Evolutionary conservation across 2,329 filamentous ascomycete species (phyloP).

Genomic region (Triangularia setosa): DNA sequence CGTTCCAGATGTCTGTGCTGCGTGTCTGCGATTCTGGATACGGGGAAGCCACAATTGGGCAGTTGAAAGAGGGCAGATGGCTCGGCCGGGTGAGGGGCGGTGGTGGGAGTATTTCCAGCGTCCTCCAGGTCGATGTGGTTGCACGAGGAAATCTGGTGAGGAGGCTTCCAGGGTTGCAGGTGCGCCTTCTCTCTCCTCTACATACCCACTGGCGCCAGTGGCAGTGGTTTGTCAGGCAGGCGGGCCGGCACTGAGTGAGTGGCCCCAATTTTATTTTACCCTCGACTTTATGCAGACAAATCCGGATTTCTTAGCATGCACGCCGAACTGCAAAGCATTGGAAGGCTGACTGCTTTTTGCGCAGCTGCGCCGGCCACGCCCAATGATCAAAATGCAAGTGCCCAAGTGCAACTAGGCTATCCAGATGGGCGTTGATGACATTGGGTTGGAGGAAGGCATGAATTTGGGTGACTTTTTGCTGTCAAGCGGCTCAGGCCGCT

Average conservation of each 20-base stretch:
- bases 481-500: not conserved
- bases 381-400: conserved; percentile 1
- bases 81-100: conserved; percentile 11
- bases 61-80: conserved; percentile 17
- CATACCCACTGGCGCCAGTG: conserved; percentile 2
- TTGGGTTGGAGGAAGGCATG: conserved; percentile 1
- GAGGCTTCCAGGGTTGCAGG: conserved; percentile 14
- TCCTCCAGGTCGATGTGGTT: conserved; percentile 21
- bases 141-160: conserved; percentile 23
- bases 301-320: not conserved
- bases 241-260: not conserved
- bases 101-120: conserved; percentile 11
- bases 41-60: conserved; percentile 21
- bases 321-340: no score
- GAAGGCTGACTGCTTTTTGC: not conserved
- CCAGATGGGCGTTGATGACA: not conserved
- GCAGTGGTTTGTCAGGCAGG: not conserved
- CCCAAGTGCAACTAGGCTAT: conserved; percentile 6
- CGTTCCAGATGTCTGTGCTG: conserved; percentile 19
- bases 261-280: conserved; percentile 2
- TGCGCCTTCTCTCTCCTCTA: conserved; percentile 2
- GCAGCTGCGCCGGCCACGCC: not conserved
- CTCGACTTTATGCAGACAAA: not conserved
- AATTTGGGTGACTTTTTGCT: not conserved
- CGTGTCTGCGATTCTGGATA: conserved; percentile 5